Conservation (phyloP, 2,329 filamentous ascomycete genomes). For the Ophiocordyceps australis region DNA sequence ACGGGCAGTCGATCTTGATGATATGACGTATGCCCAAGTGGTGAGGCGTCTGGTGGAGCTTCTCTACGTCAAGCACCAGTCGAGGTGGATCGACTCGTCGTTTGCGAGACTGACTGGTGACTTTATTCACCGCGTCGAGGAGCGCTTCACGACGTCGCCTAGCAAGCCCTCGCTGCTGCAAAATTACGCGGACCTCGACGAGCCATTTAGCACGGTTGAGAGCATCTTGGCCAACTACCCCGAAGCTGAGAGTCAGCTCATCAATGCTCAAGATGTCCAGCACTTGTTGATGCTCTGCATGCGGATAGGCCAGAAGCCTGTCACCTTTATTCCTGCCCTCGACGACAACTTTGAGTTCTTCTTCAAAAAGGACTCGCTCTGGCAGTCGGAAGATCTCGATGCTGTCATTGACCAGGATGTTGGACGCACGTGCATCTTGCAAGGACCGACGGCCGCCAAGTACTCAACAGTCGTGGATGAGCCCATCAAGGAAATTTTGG, state of each 20-base stretch:
- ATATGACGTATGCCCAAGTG: conserved; percentile 90
- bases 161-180: conserved; percentile 72
- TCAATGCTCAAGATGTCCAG: conserved; percentile 96
- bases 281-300: conserved; percentile 90
- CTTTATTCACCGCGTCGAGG: conserved; percentile 92
- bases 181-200: conserved; percentile 71
- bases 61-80: conserved; percentile 81
- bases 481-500: conserved; percentile 86
- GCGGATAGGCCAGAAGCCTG: conserved; percentile 83
- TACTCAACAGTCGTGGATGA: conserved; percentile 84
- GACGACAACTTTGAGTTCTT: conserved; percentile 98
- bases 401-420: conserved; percentile 94
- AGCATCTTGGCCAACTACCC: conserved; percentile 70
- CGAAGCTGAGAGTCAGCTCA: conserved; percentile 74
- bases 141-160: conserved; percentile 65
- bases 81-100: conserved; percentile 79
- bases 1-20: conserved; percentile 71
- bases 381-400: conserved; percentile 96
- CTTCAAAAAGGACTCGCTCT: conserved; percentile 99
- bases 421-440: conserved; percentile 85
- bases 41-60: conserved; percentile 75
- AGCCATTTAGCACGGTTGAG: conserved; percentile 63
- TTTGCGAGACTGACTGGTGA: conserved; percentile 74
- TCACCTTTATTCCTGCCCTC: conserved; percentile 86
- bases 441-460: conserved; percentile 82